Percentiles rank a stretch among this genome's conserved stretches.
Evolutionary conservation across 140 eudicot genomes (phyloP).

Genomic region (Flaveria floridana): DNA sequence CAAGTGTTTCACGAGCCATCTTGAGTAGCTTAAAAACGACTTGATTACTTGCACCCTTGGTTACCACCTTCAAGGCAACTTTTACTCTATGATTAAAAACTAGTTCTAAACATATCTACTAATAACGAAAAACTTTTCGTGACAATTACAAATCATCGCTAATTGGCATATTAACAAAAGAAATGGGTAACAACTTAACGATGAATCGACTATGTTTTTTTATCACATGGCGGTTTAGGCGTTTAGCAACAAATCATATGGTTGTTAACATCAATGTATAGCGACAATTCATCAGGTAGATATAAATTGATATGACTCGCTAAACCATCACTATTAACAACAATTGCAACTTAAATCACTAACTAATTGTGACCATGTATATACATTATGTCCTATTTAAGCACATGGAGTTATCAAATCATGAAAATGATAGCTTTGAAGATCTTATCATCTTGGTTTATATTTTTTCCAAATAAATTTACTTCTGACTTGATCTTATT

Average conservation of each 20-base stretch:
- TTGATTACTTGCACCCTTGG: too few species aligned
- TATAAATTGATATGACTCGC: background rate
- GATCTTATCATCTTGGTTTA: too few species aligned
- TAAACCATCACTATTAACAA: background rate
- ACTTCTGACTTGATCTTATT: too few species aligned
- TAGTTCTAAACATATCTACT: background rate
- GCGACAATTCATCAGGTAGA: background rate
- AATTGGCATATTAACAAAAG: background rate
- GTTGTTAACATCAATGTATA: background rate
- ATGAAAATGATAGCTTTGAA: too few species aligned
- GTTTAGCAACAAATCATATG: background rate
- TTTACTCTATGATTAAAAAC: background rate
- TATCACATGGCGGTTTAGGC: background rate
- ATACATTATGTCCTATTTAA: background rate
- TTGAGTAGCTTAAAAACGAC: too few species aligned
- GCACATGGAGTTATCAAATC: background rate
- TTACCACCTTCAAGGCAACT: too few species aligned
- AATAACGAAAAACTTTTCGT: background rate
- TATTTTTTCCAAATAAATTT: too few species aligned
- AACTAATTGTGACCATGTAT: background rate
- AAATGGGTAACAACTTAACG: background rate
- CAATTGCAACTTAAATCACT: background rate
- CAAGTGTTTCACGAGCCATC: too few species aligned
- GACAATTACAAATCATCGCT: background rate
- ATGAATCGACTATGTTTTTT: background rate